Conservation (phyloP, 202 grass and related monocot species). For the Zoysia matrella region DNA sequence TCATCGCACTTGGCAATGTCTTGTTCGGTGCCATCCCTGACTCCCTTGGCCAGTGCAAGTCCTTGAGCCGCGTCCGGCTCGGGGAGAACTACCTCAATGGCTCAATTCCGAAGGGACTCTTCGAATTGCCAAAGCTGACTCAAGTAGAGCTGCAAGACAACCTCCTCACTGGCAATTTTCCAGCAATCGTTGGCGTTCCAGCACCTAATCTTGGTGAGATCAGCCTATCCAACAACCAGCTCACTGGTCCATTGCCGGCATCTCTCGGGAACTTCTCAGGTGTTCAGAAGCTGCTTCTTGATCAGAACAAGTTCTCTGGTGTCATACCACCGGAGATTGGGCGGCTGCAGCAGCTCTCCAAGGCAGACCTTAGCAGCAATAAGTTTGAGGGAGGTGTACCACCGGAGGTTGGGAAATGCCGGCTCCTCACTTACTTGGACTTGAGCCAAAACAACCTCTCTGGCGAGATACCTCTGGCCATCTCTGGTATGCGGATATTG, state of each 20-base stretch:
- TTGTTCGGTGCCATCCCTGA: slow-evolving; percentile 88
- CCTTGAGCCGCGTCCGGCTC: slow-evolving; percentile 83
- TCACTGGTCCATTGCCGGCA: slow-evolving; percentile 64
- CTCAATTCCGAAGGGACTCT: slow-evolving; percentile 82
- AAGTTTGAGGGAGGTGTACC: slow-evolving; percentile 74
- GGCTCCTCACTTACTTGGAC: slow-evolving; percentile 88
- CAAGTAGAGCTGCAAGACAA: slow-evolving; percentile 98
- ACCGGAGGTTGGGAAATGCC: slow-evolving; percentile 80
- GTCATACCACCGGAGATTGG: slow-evolving; percentile 81
- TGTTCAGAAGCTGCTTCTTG: slow-evolving; percentile 94
- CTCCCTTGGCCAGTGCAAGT: slow-evolving; percentile 74
- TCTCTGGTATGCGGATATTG: slow-evolving; percentile 92
- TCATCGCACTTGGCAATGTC: slow-evolving; percentile 94
- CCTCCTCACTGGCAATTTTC: slow-evolving; percentile 81
- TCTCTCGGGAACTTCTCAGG: slow-evolving; percentile 91
- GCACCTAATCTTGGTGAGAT: slow-evolving; percentile 89
- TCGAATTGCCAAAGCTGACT: slow-evolving; percentile 79
- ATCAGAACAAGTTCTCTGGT: slow-evolving; percentile 79
- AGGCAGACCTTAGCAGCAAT: slow-evolving; percentile 91
- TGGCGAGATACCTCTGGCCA: slow-evolving; percentile 71
- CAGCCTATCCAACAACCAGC: slow-evolving; percentile 92
- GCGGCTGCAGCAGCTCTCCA: slow-evolving; percentile 85
- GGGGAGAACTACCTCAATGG: slow-evolving; percentile 99
- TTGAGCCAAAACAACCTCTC: slow-evolving; percentile 83
- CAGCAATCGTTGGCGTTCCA: slow-evolving; percentile 46